Evolutionary conservation across 2,329 filamentous ascomycete species (phyloP), one percentile per base, ranked within the genome.

Genomic region (Cladosporium cucumerinum): DNA sequence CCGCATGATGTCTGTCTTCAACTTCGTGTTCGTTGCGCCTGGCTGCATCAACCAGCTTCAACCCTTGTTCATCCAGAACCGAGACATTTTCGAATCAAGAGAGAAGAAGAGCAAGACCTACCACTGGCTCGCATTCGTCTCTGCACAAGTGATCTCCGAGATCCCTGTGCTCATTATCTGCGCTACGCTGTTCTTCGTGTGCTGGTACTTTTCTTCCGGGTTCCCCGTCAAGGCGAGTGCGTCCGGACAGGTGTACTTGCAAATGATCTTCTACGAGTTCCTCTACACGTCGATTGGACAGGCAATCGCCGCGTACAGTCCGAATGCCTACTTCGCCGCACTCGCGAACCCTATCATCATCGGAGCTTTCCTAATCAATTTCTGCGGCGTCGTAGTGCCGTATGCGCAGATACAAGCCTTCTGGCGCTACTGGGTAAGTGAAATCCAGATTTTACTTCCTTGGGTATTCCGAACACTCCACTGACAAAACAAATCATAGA

Each of bases 91-190:
- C 74, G 85, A 87, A 73, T 82, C 80, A 5, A 83, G 85, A 61
- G 85, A 87, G 72, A 81, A 85, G 36, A 84, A 88, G 1, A 86
- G 84, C 73, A 91, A 91, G 72, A 83, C 87, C 0, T 93, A 93
- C 78, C 90, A 87, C 1, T 93, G 90, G 90, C 82, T 85, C 66
- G 86, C 84, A 0, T 92, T 93, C 75, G 84, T 91, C 74, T 79
- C 89, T 0, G 85, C 87, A 70, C 90, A 91, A 70, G 84, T 92
- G 65, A 64, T 90, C 3, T 87, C 89, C 57, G 90, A 93, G 75
- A 81, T 92, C 0, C 89, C 89, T 0, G 92, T 84, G 76, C 82
- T 86, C 46, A 79, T 86, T 23, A 65, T 91, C n/a, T 86, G 87
- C 3, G 87, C 84, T 7, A 77, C 90, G 18, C 12, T 57, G 26